Base-by-base conservation (phyloP, 345 rosid genomes). In the Hirschfeldia incana region DNA sequence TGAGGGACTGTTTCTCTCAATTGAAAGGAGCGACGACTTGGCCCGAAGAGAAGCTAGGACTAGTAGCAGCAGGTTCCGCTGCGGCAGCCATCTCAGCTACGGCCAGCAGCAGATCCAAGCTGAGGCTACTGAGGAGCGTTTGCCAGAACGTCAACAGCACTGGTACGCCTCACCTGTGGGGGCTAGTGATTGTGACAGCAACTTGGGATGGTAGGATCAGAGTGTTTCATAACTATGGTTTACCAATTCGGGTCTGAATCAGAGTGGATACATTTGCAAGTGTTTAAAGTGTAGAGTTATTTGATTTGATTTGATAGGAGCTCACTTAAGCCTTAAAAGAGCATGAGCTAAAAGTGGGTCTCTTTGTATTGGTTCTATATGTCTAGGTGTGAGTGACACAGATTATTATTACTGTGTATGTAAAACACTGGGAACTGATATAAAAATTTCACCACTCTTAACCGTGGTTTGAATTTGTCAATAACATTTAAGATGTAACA, bases 191-290 rank as follows among this genome's bases (percentile, higher is more conserved):
- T 17, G 95, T 89, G 10, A 86, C 94, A 5, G 95, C 94, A 3
- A 89, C 92, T 15, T 88, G 87, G 90, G 97, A 92, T 59, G 97
- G 97, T 62, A 79, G 87, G 75, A 89, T 92, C 70, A 81, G 92
- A 78, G 86, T 90, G 0, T 92, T 87, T 71, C 95, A 87, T 69
- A 92, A 90, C 77, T 89, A 88, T 33, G 97, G 97, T 30, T 84
- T 92, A 69, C 97, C 97, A 12, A 78, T 85, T 74, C 89, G 88
- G 36, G 74, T 84, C 57, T 51, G 30, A 55, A 67, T 30, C 49
- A 59, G 51, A 1, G 61, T 10, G 46, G 49, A 37, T 15, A 61
- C 17, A 32, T 61, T 46, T 62, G 42, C 42, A 63, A 51, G 26
- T 63, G 67, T 85, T 84, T 21, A 21, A 21, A 82, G 59, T 28